Conservation (phyloP, 2,329 filamentous ascomycete species). For the Fusarium sp. region DNA sequence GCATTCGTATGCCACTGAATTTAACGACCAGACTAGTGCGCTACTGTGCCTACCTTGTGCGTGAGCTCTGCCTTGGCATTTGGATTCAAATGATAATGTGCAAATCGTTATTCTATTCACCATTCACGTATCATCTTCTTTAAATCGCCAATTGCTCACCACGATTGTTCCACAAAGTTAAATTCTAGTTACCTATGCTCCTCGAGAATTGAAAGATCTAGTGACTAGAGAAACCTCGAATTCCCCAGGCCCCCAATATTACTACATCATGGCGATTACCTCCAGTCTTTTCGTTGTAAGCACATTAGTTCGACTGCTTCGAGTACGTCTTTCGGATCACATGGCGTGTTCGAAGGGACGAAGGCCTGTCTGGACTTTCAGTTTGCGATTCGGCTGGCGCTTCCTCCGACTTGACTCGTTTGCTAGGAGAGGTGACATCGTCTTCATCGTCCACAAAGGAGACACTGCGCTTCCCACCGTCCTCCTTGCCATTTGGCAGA, state of each 20-base stretch:
- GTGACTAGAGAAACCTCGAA: neutral
- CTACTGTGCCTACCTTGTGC: neutral
- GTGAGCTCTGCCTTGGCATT: neutral
- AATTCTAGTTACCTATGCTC: neutral
- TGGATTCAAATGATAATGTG: neutral
- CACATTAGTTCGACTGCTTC: neutral
- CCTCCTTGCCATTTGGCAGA: neutral
- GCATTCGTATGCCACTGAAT: constrained; percentile 1
- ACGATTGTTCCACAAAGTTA: neutral
- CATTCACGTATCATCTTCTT: neutral
- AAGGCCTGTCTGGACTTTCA: neutral
- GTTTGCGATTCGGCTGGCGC: neutral
- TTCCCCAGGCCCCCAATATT: neutral
- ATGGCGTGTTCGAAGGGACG: neutral
- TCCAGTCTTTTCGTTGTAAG: neutral
- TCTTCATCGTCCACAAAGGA: neutral
- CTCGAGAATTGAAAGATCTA: neutral
- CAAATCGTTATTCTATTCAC: constrained; percentile 3
- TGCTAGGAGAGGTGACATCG: neutral
- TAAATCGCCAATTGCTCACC: neutral
- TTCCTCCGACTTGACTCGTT: constrained; percentile 28
- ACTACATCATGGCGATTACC: neutral
- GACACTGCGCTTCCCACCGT: neutral
- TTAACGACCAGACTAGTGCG: neutral
- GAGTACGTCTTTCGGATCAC: constrained; percentile 16